Evolutionary conservation across 192 early-diverging fungal genomes (phyloP).

Genomic region (Backusella luteola): DNA sequence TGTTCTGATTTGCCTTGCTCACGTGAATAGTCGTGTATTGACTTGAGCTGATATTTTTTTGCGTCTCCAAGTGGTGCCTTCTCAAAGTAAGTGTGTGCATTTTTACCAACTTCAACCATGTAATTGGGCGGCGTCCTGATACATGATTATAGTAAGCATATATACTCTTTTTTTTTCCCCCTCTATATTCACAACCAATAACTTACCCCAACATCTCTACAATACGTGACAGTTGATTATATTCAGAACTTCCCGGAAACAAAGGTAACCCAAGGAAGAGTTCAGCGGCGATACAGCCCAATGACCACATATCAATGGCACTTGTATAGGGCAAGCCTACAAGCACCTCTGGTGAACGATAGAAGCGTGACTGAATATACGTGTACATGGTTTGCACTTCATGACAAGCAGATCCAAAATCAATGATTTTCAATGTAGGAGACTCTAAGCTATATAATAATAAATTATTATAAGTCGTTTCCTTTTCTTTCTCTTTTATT

Average conservation of each 20-base stretch:
- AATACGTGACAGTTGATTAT: constrained; percentile 93
- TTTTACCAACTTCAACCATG: constrained; percentile 95
- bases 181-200: background rate
- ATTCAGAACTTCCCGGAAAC: constrained; percentile 95
- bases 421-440: constrained; percentile 95
- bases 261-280: constrained; percentile 93
- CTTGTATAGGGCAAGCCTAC: constrained; percentile 91
- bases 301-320: constrained; percentile 98
- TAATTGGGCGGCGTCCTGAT: constrained; percentile 75
- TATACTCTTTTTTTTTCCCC: background rate
- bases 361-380: constrained; percentile 98
- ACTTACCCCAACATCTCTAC: constrained; percentile 87
- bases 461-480: too few relatives aligned
- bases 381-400: constrained; percentile 95
- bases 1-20: constrained; percentile 83
- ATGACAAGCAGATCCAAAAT: constrained; percentile 98
- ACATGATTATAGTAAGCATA: background rate
- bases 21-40: constrained; percentile 51
- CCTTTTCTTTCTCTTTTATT: too few relatives aligned
- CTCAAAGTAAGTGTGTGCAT: constrained; percentile 84
- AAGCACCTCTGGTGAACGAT: constrained; percentile 93
- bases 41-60: constrained; percentile 17
- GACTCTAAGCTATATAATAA: constrained; percentile 57
- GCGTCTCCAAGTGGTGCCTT: constrained; percentile 20
- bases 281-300: constrained; percentile 97